These are phyloP conservation scores for Calcarisporium arbuscula DNA, from an alignment of 2,329 filamentous ascomycete genomes.

Conservation along the genomic window DNA sequence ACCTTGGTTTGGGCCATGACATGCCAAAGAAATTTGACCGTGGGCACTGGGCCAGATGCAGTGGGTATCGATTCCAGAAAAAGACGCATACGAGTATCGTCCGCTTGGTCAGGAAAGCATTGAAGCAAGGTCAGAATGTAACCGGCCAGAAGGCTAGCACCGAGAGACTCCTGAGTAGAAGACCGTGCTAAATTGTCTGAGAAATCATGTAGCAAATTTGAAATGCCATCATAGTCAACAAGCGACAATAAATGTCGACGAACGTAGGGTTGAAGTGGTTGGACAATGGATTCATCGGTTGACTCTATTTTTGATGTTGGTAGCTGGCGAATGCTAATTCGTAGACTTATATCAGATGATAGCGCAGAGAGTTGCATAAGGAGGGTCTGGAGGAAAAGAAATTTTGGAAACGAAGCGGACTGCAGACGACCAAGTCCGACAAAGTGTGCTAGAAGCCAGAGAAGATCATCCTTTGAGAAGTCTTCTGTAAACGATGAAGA, in stretches of 20 bases:
- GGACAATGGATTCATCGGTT: slow-evolving; percentile 13
- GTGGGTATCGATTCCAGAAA: slow-evolving; percentile 52
- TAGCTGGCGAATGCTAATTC: slow-evolving; percentile 24
- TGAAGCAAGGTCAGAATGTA: slow-evolving; percentile 81
- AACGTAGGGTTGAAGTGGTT: slow-evolving; percentile 48
- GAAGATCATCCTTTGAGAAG: slow-evolving; percentile 36
- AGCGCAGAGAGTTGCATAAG: slow-evolving; percentile 48
- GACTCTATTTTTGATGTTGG: slow-evolving; percentile 9
- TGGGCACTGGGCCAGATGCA: slow-evolving; percentile 49
- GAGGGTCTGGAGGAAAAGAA: slow-evolving; percentile 43
- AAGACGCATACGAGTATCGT: slow-evolving; percentile 92
- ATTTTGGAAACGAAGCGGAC: slow-evolving; percentile 25
- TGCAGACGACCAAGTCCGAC: slow-evolving; percentile 47
- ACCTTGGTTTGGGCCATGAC: slow-evolving; percentile 40
- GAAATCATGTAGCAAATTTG: slow-evolving; percentile 31
- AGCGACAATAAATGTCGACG: slow-evolving; percentile 61
- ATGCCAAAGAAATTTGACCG: slow-evolving; percentile 71
- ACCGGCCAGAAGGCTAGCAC: slow-evolving; percentile 65
- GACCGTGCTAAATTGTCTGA: slow-evolving; percentile 24
- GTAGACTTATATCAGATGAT: slow-evolving; percentile 43
- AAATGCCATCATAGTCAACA: slow-evolving; percentile 69
- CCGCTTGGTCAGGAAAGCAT: slow-evolving; percentile 73
- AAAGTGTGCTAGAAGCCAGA: slow-evolving; percentile 64
- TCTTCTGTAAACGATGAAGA: no score
- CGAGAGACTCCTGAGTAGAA: slow-evolving; percentile 22